Evolutionary conservation across 352 stramenopile species (phyloP).

Genomic region (Pythium guiyangense): DNA sequence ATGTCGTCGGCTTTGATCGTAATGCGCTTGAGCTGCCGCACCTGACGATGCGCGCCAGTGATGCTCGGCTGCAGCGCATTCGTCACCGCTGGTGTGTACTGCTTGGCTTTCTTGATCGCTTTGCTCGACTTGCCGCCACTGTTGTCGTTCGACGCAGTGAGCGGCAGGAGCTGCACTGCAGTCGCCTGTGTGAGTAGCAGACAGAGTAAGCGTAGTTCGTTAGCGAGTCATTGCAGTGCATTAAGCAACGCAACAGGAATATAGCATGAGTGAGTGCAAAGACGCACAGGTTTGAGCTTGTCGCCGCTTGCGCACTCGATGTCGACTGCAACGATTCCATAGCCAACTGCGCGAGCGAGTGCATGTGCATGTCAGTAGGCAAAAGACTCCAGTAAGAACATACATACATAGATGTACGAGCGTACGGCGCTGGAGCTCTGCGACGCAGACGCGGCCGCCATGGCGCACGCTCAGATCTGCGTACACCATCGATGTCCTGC

Average conservation of each 20-base stretch:
- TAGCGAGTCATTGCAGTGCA: too few species aligned
- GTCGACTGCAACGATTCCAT: constrained; percentile 55
- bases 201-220: not conserved
- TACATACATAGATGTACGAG: not conserved
- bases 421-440: constrained; percentile 65
- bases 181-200: constrained; percentile 9
- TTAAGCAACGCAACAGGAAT: too few species aligned
- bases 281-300: constrained; percentile 46
- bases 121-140: constrained; percentile 18
- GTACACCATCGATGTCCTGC: constrained; percentile 53
- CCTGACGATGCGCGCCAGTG: constrained; percentile 16
- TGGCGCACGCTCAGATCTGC: constrained; percentile 67
- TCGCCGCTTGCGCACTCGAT: constrained; percentile 40
- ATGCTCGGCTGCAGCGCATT: constrained; percentile 35
- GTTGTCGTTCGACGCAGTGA: constrained; percentile 14
- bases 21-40: constrained; percentile 64
- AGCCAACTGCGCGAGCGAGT: constrained; percentile 45
- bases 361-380: too few species aligned
- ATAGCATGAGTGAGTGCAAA: too few species aligned
- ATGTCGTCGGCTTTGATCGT: constrained; percentile 79
- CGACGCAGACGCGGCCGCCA: constrained; percentile 39
- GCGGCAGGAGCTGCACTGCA: constrained; percentile 25
- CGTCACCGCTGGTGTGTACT: constrained; percentile 37
- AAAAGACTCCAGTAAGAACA: too few species aligned
- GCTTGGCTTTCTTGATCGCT: constrained; percentile 57